Evolutionary conservation across 805 yeast species (phyloP).

Genomic region (Kluyveromyces nonfermentans): DNA sequence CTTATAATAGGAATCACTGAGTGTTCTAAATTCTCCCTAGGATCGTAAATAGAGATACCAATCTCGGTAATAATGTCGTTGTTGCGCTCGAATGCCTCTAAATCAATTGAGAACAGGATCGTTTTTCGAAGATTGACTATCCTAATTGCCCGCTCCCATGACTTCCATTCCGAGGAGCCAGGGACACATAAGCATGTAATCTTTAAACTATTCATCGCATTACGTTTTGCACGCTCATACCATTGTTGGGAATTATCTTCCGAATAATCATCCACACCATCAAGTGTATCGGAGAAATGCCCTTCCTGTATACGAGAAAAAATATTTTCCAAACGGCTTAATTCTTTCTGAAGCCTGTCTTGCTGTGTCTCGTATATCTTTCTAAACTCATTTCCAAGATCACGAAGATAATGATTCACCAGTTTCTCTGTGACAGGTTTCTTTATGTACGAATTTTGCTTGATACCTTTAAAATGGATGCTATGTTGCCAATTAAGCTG

Average conservation of each 20-base stretch:
- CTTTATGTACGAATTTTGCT: not conserved
- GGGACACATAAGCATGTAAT: not conserved
- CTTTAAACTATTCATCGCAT: not conserved
- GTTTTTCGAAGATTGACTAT: slow-evolving; percentile 17
- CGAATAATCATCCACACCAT: not conserved
- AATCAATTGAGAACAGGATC: slow-evolving; percentile 41
- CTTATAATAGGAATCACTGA: slow-evolving; percentile 34
- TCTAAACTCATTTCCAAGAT: not conserved
- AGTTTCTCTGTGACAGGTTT: not conserved
- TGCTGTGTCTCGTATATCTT: not conserved
- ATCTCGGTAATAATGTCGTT: slow-evolving; percentile 41
- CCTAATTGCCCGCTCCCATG: slow-evolving; percentile 12
- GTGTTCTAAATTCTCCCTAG: slow-evolving; percentile 32
- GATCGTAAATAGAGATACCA: slow-evolving; percentile 50
- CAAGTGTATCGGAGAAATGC: not conserved
- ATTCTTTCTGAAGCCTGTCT: not conserved
- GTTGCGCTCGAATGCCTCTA: slow-evolving; percentile 47
- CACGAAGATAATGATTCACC: not conserved
- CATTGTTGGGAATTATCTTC: not conserved
- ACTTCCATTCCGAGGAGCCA: not conserved
- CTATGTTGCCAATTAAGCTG: not conserved
- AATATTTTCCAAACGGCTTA: not conserved
- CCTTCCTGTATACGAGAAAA: not conserved
- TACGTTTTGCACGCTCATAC: not conserved
- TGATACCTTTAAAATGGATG: not conserved